Conservation (phyloP, 202 grass and related monocot species). For the Zizania palustris region DNA sequence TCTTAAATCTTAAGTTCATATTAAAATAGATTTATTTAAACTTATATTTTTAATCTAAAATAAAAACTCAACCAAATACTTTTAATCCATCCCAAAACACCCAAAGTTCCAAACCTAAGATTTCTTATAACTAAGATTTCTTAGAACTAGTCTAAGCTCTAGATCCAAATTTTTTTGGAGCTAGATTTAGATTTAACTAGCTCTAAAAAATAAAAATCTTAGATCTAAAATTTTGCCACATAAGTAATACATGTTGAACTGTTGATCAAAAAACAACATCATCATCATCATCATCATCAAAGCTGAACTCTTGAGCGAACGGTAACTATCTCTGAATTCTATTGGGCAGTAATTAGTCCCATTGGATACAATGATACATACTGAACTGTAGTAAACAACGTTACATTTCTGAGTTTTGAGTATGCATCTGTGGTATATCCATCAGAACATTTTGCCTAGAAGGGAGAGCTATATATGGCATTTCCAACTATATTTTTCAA, state of each 20-base stretch:
- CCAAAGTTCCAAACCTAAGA: too few relatives aligned
- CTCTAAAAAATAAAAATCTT: too few relatives aligned
- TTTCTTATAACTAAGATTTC: too few relatives aligned
- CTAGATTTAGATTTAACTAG: too few relatives aligned
- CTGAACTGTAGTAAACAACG: conserved; percentile 14
- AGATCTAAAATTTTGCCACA: too few relatives aligned
- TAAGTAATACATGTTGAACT: neutral
- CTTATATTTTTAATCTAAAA: too few relatives aligned
- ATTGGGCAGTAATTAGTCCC: conserved; percentile 15
- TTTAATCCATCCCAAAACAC: too few relatives aligned
- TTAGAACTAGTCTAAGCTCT: too few relatives aligned
- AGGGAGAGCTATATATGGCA: neutral
- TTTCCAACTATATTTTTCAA: conserved; percentile 11
- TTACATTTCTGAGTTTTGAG: neutral
- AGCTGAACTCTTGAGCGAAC: neutral
- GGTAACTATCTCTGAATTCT: conserved; percentile 35
- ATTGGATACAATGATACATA: conserved; percentile 27
- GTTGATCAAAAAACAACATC: neutral
- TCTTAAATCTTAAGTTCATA: too few relatives aligned
- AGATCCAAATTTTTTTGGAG: too few relatives aligned
- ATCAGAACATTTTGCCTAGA: neutral
- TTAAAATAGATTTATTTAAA: too few relatives aligned
- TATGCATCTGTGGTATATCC: conserved; percentile 39
- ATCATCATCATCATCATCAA: neutral
- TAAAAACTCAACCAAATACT: too few relatives aligned